Conservation (phyloP, 1,284 basidiomycete species). For the Lentinula novae-zelandiae region DNA sequence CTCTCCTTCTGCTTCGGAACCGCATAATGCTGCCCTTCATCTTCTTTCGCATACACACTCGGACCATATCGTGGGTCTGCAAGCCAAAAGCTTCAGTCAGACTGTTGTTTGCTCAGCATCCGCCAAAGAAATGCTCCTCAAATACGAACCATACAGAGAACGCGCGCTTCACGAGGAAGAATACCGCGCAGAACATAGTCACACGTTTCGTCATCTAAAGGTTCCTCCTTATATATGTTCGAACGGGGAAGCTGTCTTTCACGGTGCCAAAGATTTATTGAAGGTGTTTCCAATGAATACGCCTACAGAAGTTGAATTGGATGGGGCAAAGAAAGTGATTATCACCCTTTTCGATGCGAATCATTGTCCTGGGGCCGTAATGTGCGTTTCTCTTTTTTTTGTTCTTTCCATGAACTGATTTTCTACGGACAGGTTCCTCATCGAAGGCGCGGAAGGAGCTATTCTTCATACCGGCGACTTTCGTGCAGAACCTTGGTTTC, state of each 20-base stretch:
- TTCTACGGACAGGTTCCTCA: conserved; percentile 68
- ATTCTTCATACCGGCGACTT: conserved; percentile 93
- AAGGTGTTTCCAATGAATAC: conserved; percentile 52
- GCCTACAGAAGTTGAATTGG: conserved; percentile 63
- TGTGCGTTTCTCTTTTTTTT: conserved; percentile 47
- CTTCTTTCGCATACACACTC: conserved; percentile 84
- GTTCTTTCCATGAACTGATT: not conserved
- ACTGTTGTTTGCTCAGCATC: conserved; percentile 74
- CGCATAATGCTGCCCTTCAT: conserved; percentile 36
- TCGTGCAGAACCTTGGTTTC: conserved; percentile 78
- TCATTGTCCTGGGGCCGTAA: conserved; percentile 91
- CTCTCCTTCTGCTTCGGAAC: not conserved
- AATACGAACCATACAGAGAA: conserved; percentile 67
- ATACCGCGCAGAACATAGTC: conserved; percentile 47
- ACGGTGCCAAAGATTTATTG: conserved; percentile 60
- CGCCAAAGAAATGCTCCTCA: conserved; percentile 79
- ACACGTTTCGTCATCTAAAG: conserved; percentile 68
- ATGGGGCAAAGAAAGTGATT: conserved; percentile 52
- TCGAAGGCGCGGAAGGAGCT: conserved; percentile 69
- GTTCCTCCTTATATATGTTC: conserved; percentile 43
- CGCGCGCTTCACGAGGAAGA: conserved; percentile 52
- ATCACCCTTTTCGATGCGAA: conserved; percentile 90
- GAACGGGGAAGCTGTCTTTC: conserved; percentile 44
- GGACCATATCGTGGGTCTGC: conserved; percentile 73
- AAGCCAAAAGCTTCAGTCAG: conserved; percentile 64